Percentiles rank a stretch among this genome's conserved stretches.
Conservation (phyloP, 164 flowering plant species). For the Kingdonia uniflora region DNA sequence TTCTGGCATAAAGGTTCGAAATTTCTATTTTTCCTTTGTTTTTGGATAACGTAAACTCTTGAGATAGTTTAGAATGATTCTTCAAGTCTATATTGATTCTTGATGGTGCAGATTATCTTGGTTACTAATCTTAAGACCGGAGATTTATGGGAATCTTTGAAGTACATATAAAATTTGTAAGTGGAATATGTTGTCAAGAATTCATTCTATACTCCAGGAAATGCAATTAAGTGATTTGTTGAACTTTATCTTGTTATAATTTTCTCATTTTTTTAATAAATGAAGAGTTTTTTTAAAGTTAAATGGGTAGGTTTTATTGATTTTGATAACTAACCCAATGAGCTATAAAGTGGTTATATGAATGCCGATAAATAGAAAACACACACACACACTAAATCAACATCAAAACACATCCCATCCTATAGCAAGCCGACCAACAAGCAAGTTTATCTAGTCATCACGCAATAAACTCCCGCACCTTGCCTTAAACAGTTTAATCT, state of each 20-base stretch:
- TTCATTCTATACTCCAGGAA: conserved; percentile 63
- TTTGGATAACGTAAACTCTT: background rate
- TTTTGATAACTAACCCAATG: too few species aligned
- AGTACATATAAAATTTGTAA: conserved; percentile 59
- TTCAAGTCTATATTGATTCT: conserved; percentile 1
- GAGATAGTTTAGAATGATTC: background rate
- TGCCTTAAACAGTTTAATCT: too few species aligned
- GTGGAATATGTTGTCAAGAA: conserved; percentile 75
- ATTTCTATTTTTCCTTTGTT: background rate
- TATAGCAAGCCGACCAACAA: too few species aligned
- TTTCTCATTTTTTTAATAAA: background rate
- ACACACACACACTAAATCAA: too few species aligned
- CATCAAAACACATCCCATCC: too few species aligned
- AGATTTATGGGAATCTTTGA: conserved; percentile 55
- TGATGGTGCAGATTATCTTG: conserved; percentile 41
- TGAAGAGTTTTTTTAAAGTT: too few species aligned
- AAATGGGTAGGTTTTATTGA: too few species aligned
- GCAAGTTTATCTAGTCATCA: too few species aligned
- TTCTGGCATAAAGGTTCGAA: conserved; percentile 84
- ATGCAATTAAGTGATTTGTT: conserved; percentile 41
- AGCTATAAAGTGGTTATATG: too few species aligned
- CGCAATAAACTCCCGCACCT: too few species aligned
- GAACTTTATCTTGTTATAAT: background rate
- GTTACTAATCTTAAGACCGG: conserved; percentile 58
- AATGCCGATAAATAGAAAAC: too few species aligned